phyloP scores from a whole-genome alignment of 768 basidiomycete genomes.

The Leccinellum luteum region DNA sequence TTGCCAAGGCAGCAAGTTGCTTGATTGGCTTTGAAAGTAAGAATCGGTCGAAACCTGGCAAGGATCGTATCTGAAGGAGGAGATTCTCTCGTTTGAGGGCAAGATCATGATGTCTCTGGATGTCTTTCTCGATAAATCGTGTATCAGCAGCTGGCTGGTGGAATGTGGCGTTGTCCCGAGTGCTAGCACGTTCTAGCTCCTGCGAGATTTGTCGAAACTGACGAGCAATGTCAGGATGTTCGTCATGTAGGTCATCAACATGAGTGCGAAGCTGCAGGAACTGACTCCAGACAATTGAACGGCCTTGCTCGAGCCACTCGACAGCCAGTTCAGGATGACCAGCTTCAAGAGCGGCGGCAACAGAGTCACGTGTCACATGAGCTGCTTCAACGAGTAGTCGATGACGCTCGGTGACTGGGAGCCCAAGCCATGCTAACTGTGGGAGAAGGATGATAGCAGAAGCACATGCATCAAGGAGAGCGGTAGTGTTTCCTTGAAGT shows the following conservation, averaged over 20 bases:
- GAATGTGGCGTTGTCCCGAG: neutral
- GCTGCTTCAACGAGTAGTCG: neutral
- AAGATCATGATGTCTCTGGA: neutral
- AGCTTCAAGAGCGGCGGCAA: neutral
- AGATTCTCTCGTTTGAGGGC: neutral
- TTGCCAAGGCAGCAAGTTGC: too few species aligned
- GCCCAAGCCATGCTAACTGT: neutral
- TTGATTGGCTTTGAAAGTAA: too few species aligned
- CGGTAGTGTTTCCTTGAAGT: neutral
- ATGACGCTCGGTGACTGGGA: neutral
- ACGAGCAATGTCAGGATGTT: neutral
- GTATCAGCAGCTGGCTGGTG: neutral
- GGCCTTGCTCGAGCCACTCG: neutral
- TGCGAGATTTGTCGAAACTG: neutral
- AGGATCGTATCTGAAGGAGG: neutral
- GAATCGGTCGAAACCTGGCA: too few species aligned
- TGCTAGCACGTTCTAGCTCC: neutral
- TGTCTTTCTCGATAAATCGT: neutral
- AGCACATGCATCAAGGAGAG: neutral
- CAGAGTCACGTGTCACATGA: neutral
- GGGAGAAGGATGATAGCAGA: neutral
- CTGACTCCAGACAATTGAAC: neutral
- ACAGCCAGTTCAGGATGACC: neutral
- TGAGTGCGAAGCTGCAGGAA: neutral
- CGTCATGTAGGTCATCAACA: neutral